phyloP scores from a whole-genome alignment of 2,329 filamentous ascomycete species.

The Phaeosphaeriaceae sp. region DNA sequence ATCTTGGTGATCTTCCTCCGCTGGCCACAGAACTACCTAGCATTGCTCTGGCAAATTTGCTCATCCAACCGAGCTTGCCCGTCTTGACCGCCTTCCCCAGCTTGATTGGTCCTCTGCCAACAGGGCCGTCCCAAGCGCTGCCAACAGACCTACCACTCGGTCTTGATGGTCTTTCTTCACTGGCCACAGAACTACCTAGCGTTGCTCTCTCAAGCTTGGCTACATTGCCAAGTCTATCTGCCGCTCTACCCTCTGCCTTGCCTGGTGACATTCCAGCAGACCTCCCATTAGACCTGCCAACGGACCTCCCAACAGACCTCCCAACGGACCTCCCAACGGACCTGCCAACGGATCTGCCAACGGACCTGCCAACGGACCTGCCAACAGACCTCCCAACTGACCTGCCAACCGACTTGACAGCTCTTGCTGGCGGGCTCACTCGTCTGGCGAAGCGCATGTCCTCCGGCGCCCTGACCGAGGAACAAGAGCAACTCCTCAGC shows the following conservation, averaged over 20 bases:
- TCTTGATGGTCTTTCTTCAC: no score
- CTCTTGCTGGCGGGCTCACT: not conserved
- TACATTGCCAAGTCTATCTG: not conserved
- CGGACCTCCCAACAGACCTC: not conserved
- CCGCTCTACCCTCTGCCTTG: not conserved
- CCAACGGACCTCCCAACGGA: not conserved
- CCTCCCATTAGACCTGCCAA: not conserved
- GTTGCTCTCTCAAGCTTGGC: not conserved
- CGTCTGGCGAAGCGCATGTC: not conserved
- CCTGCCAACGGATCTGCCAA: not conserved
- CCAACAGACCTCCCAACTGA: not conserved
- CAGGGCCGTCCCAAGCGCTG: no score
- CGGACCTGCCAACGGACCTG: not conserved
- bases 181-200: no score
- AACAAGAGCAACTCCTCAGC: not conserved
- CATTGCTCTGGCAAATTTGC: not conserved
- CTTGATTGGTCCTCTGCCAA: no score
- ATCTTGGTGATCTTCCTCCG: not conserved
- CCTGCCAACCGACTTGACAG: not conserved
- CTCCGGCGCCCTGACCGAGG: not conserved
- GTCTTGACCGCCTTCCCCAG: no score
- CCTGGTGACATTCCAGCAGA: no score
- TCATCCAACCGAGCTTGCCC: no score
- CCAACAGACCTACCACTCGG: no score
- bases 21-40: not conserved